Conservation (phyloP, 108 stramenopile genomes). For the Stephanodiscus minutulus region DNA sequence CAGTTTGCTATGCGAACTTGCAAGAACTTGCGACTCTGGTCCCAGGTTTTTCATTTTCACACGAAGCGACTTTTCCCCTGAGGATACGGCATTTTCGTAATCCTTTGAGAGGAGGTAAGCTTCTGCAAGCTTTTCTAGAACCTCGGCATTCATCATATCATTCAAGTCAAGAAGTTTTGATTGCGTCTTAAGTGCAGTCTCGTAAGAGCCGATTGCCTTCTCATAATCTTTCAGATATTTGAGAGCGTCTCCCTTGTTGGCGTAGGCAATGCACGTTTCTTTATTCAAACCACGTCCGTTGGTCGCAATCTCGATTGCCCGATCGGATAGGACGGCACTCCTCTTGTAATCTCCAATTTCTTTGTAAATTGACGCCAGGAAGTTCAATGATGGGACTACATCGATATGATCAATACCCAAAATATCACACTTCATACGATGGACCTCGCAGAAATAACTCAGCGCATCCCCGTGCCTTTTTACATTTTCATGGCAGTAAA, state of each 20-base stretch:
- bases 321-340: slow-evolving; percentile 29
- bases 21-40: slow-evolving; percentile 32
- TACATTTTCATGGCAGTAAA: slow-evolving; percentile 38
- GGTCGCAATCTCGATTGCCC: slow-evolving; percentile 39
- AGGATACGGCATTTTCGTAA: slow-evolving; percentile 27
- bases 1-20: slow-evolving; percentile 29
- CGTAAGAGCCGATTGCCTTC: slow-evolving; percentile 27
- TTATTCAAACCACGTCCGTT: slow-evolving; percentile 35
- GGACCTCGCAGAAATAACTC: slow-evolving; percentile 39
- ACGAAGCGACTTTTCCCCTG: slow-evolving; percentile 22
- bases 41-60: slow-evolving; percentile 24
- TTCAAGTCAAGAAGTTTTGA: slow-evolving; percentile 7
- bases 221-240: slow-evolving; percentile 19
- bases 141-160: slow-evolving; percentile 26
- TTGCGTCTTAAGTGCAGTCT: slow-evolving; percentile 31
- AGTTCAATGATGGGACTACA: slow-evolving; percentile 48
- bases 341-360: slow-evolving; percentile 39
- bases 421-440: slow-evolving; percentile 34
- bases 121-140: slow-evolving; percentile 38
- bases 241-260: slow-evolving; percentile 42
- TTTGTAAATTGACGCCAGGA: slow-evolving; percentile 34
- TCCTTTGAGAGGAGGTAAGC: slow-evolving; percentile 17
- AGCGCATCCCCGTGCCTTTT: slow-evolving; percentile 44
- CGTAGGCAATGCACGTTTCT: slow-evolving; percentile 37
- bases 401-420: slow-evolving; percentile 41